Conservation (phyloP, 1,139 yeast species). For the Arxiozyma telluris region DNA sequence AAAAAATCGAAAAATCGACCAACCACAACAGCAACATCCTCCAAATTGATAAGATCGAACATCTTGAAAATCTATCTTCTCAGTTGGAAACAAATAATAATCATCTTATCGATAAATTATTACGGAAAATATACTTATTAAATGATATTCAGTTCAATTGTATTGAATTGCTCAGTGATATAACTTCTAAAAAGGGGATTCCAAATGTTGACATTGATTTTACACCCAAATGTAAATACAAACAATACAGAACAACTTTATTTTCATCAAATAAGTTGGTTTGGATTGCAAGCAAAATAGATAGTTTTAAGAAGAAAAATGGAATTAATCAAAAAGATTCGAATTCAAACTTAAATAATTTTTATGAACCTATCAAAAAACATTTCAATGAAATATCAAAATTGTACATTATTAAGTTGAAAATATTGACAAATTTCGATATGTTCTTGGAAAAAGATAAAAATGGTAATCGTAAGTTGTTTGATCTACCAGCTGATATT, state of each 20-base stretch:
- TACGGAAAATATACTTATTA: slow-evolving; percentile 6
- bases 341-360: background rate
- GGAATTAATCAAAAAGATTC: background rate
- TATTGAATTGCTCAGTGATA: background rate
- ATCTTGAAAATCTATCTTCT: background rate
- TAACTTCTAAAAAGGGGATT: background rate
- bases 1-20: background rate
- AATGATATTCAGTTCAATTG: slow-evolving; percentile 2
- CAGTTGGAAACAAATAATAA: background rate
- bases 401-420: slow-evolving; percentile 19
- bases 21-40: no score
- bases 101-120: slow-evolving; percentile 2
- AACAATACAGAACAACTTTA: slow-evolving; percentile 11
- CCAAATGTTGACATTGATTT: slow-evolving; percentile 2
- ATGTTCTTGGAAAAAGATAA: slow-evolving; percentile 4
- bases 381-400: slow-evolving; percentile 14
- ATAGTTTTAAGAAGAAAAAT: slow-evolving; percentile 6
- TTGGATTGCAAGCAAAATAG: slow-evolving; percentile 10
- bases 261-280: slow-evolving; percentile 12
- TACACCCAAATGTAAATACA: slow-evolving; percentile 8
- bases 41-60: background rate
- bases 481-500: slow-evolving; percentile 12
- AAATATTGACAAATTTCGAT: slow-evolving; percentile 14
- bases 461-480: slow-evolving; percentile 7
- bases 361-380: slow-evolving; percentile 12